phyloP scores from a whole-genome alignment of 169 alveolate species.

The Besnoitia besnoiti region DNA sequence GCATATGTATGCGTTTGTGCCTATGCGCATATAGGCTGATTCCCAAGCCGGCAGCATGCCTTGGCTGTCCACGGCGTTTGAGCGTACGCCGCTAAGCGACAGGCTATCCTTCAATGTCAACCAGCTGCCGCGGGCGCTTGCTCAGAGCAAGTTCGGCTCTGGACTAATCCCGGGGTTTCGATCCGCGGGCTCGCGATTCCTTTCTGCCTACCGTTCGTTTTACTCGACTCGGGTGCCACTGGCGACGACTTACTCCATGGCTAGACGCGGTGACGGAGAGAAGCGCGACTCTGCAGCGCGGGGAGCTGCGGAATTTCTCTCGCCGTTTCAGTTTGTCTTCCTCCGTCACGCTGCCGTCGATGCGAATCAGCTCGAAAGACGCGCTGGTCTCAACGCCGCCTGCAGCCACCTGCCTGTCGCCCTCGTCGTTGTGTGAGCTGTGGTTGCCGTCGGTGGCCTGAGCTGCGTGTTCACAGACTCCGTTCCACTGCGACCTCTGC shows the following conservation, averaged over 20 bases:
- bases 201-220: too few relatives aligned
- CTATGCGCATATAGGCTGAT: neutral
- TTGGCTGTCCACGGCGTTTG: too few relatives aligned
- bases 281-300: slow-evolving; percentile 52
- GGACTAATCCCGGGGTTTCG: too few relatives aligned
- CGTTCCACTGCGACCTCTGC: neutral
- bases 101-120: too few relatives aligned
- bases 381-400: neutral
- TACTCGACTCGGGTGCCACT: too few relatives aligned
- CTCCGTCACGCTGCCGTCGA: slow-evolving; percentile 62
- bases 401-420: too few relatives aligned
- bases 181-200: too few relatives aligned
- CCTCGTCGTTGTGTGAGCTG: neutral
- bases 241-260: slow-evolving; percentile 65
- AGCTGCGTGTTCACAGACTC: too few relatives aligned
- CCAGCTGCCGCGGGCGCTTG: too few relatives aligned
- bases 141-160: too few relatives aligned
- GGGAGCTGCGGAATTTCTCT: slow-evolving; percentile 20
- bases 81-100: too few relatives aligned
- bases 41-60: too few relatives aligned
- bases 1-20: neutral
- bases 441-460: neutral
- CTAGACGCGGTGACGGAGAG: slow-evolving; percentile 63
- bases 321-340: slow-evolving; percentile 58
- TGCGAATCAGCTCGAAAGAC: slow-evolving; percentile 45